Evolutionary conservation across 148 eudicot species (phyloP), one percentile per base, ranked within the genome.

Genomic region (Gaultheria prostrata): DNA sequence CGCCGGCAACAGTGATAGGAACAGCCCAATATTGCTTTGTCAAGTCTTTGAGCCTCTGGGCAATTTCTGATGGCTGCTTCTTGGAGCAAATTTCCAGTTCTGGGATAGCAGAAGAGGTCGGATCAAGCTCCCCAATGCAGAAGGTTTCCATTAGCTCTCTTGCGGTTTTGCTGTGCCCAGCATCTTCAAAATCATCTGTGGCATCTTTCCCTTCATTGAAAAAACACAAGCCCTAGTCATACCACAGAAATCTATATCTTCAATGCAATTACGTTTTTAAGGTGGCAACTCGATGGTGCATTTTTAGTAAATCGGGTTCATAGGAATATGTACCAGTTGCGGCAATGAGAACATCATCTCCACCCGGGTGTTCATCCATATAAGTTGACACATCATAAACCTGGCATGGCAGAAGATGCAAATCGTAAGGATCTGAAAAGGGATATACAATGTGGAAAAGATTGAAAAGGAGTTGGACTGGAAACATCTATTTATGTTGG

Each of bases 161-260:
- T 9, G 97, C 98, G 28, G 73, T 85, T 87, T 94, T 85, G 89
- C 98, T 93, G 77, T 97, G 99, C 71, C 97, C 98, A 15, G 94
- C 98, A 80, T 97, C 99, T 90, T 97, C 99, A 83, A 97, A 97
- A 82, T 93, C 99, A n/a, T 97, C 98, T 10, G 89, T 90, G 33
- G 98, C 97, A 65, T 97, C 99, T 86, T 92, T 92, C 54, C 99
- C 99, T 96, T 26, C 69, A 84, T 82, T 61, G 14, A 50, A 20
- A 13, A 78, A 80, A 63, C 6, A 3, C 6, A 54, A 86, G 48
- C 48, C 15, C 69, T 15, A 59, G 43, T 78, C 56, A 32, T 50
- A 28, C 17, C 35, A 26, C 9, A 50, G 82, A 32, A 35, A 65
- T 28, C 5, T 56, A 46, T 18, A 53, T 79, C 43, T 48, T 54